Percentiles rank a stretch among this genome's conserved stretches.
phyloP scores from a whole-genome alignment of 371 early-diverging fungal species.

The Quaeritorhiza haematococci region DNA sequence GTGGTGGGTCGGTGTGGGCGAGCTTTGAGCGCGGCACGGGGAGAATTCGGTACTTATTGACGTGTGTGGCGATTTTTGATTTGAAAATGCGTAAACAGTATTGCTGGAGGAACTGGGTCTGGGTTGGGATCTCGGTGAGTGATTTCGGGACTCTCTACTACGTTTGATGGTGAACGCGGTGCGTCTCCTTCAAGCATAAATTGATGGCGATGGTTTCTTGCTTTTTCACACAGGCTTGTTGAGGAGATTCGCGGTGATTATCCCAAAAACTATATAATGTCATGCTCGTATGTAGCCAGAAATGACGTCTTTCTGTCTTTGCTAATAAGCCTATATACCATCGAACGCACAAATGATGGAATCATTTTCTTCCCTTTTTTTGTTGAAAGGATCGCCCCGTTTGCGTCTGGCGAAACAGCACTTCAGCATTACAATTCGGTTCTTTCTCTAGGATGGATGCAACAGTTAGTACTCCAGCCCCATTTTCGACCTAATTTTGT shows the following conservation, averaged over 20 bases:
- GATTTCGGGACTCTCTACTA: not conserved
- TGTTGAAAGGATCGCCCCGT: constrained; percentile 23
- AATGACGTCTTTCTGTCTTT: not conserved
- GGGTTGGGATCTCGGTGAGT: constrained; percentile 32
- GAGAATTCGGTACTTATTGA: not conserved
- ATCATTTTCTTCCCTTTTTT: not conserved
- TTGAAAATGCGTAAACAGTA: constrained; percentile 2
- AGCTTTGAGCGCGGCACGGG: too few species aligned
- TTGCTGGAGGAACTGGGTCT: constrained; percentile 41
- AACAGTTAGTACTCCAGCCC: constrained; percentile 1
- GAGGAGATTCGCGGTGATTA: constrained; percentile 27
- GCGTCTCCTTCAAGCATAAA: too few species aligned
- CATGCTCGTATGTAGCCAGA: constrained; percentile 23
- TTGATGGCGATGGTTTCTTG: too few species aligned
- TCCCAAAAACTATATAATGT: constrained; percentile 21
- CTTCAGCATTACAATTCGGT: constrained; percentile 39
- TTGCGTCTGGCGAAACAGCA: constrained; percentile 34
- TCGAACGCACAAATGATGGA: not conserved
- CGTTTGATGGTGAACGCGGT: not conserved
- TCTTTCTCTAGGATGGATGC: constrained; percentile 28
- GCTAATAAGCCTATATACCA: not conserved
- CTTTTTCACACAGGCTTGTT: constrained; percentile 14
- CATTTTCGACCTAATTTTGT: not conserved
- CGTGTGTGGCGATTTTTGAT: not conserved
- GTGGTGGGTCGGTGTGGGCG: not conserved